Evolutionary conservation across 129 eudicot genomes (phyloP), one percentile per base, ranked within the genome.

Genomic region (Cynara cardunculus): DNA sequence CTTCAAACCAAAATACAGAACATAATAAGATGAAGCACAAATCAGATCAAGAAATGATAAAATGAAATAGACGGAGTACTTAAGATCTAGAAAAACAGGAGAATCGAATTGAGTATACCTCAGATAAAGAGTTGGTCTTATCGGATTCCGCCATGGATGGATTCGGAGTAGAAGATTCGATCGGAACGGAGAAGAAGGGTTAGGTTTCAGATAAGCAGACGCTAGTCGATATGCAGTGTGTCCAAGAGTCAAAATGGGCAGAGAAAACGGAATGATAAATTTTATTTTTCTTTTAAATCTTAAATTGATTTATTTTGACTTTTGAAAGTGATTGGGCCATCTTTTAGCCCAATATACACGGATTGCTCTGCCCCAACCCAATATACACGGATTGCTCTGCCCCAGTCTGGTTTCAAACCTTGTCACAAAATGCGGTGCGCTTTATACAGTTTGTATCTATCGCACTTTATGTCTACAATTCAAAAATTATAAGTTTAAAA

Each of bases 101-200:
- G 27, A 19, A 71, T 1, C 22, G 32, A 8, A 37, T 35, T 14
- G 5, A 62, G 75, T 31, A 18, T 81, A 81, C 85, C 80, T 74
- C 27, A 44, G 85, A 81, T 0, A 81, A 35, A 21, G 85, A 81
- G 21, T 74, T 81, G 74, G 70, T 16, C 22, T 81, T 81, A 44
- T 81, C 85, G 61, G 85, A 81, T 67, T 81, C 80, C 75, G 85
- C 80, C 85, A 81, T 81, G 26, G 69, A 74, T 68, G 34, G 85
- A 73, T 35, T 39, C 67, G 67, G 73, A 3, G 74, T 2, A 70
- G 73, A 70, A 70, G 75, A 39, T 71, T 34, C 59, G 75, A n/a
- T 27, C 25, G 56, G 53, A 71, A 46, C 21, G 28, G 2, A 64
- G 39, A 79, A 81, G 69, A 73, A 56, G 85, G 75, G 71, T 74